Percentiles rank a stretch among this genome's conserved stretches.
These are phyloP conservation scores for Colletotrichum sp. DNA, from an alignment of 2,329 filamentous ascomycete genomes.

Conservation along the genomic window DNA sequence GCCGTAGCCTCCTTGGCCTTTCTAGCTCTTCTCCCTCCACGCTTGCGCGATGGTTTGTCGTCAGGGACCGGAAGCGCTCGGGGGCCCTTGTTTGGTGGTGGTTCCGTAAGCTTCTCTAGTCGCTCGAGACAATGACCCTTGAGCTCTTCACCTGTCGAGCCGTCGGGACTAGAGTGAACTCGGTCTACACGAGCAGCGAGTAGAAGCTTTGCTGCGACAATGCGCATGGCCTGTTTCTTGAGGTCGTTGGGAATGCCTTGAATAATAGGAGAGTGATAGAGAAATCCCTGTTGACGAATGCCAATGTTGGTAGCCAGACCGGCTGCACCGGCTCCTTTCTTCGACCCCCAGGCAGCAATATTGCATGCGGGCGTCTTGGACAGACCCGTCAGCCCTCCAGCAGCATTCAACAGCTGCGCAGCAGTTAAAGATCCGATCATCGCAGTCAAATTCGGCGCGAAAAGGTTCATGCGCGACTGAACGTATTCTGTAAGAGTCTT, in stretches of 20 bases:
- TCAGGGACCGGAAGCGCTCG: slow-evolving; percentile 91
- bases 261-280: slow-evolving; percentile 92
- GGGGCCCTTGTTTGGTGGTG: slow-evolving; percentile 85
- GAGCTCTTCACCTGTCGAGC: slow-evolving; percentile 81
- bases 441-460: slow-evolving; percentile 90
- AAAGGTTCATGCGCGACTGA: slow-evolving; percentile 94
- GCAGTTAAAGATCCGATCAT: slow-evolving; percentile 92
- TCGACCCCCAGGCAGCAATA: slow-evolving; percentile 87
- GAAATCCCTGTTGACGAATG: slow-evolving; percentile 87
- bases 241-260: slow-evolving; percentile 80
- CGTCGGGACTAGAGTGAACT: slow-evolving; percentile 81
- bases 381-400: slow-evolving; percentile 85
- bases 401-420: slow-evolving; percentile 94
- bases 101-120: slow-evolving; percentile 91
- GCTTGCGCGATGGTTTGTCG: slow-evolving; percentile 92
- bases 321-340: slow-evolving; percentile 75
- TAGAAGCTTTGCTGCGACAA: slow-evolving; percentile 90
- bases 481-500: slow-evolving; percentile 90
- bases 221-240: slow-evolving; percentile 92
- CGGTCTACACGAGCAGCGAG: slow-evolving; percentile 92
- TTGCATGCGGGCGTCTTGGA: slow-evolving; percentile 96
- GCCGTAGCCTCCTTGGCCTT: slow-evolving; percentile 97
- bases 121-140: slow-evolving; percentile 83
- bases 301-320: slow-evolving; percentile 94
- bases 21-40: slow-evolving; percentile 85